These are phyloP conservation scores for Cyclotella distinguenda DNA, from an alignment of 108 stramenopile species.

Conservation along the genomic window DNA sequence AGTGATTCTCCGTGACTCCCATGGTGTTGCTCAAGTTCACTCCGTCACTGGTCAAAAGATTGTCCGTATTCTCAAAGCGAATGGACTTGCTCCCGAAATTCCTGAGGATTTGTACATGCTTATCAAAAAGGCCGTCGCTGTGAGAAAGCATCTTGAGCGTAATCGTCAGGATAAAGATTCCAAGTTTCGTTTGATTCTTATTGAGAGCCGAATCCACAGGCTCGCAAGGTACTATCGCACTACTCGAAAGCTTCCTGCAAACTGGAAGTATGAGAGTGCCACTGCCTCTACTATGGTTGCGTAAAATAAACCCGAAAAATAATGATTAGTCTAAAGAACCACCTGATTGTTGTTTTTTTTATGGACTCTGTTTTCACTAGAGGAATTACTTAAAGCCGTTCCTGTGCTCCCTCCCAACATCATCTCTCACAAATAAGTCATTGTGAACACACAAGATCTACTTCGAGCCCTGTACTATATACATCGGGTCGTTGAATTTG, in stretches of 20 bases:
- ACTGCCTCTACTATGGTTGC: slow-evolving; percentile 99
- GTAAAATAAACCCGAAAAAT: slow-evolving; percentile 50
- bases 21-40: slow-evolving; percentile 96
- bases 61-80: slow-evolving; percentile 98
- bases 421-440: neutral
- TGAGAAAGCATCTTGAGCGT: slow-evolving; percentile 99
- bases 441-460: neutral
- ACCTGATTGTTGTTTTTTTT: too few species aligned
- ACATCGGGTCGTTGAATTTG: slow-evolving; percentile 77
- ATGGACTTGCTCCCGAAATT: slow-evolving; percentile 99
- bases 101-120: slow-evolving; percentile 99
- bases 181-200: slow-evolving; percentile 99
- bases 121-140: slow-evolving; percentile 99
- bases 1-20: slow-evolving; percentile 97
- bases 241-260: slow-evolving; percentile 97
- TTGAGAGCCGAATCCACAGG: slow-evolving; percentile 98
- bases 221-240: slow-evolving; percentile 99
- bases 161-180: slow-evolving; percentile 99
- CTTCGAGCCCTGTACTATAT: slow-evolving; percentile 68
- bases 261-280: slow-evolving; percentile 99
- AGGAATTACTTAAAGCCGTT: too few species aligned
- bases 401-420: too few species aligned
- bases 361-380: too few species aligned
- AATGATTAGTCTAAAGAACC: neutral
- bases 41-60: slow-evolving; percentile 98